These are phyloP conservation scores for Aspergillus floridensis DNA, from an alignment of 2,329 filamentous ascomycete species.

Conservation along the genomic window DNA sequence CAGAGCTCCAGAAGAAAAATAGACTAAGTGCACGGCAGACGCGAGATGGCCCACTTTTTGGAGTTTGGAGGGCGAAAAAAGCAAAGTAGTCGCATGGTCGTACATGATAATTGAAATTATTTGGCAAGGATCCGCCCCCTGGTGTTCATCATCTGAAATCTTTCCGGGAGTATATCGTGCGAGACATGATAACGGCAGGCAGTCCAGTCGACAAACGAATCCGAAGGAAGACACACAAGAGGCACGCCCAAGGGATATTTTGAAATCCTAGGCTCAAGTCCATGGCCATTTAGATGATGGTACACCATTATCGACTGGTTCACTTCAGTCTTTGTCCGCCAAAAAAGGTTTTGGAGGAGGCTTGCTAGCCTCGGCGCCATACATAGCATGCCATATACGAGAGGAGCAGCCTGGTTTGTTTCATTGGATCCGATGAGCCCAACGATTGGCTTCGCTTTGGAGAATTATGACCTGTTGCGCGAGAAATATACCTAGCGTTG, in stretches of 20 bases:
- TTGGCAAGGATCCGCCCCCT: conserved; percentile 12
- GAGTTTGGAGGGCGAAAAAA: conserved; percentile 8
- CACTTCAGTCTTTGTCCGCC: neutral
- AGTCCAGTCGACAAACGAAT: neutral
- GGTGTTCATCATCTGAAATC: conserved; percentile 1
- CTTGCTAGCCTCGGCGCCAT: neutral
- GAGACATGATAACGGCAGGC: neutral
- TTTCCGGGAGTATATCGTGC: conserved; percentile 5
- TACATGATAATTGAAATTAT: conserved; percentile 16
- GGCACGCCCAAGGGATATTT: neutral
- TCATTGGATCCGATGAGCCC: neutral
- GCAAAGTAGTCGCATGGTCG: conserved; percentile 10
- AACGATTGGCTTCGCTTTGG: conserved; percentile 4
- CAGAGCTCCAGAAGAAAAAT: conserved; percentile 9
- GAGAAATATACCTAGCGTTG: conserved; percentile 1
- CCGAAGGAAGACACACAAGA: neutral
- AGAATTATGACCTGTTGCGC: conserved; percentile 5
- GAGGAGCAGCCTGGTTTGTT: neutral
- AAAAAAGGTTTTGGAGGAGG: neutral
- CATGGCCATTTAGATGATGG: too few relatives aligned
- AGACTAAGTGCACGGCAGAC: conserved; percentile 18
- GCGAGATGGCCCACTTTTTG: conserved; percentile 17
- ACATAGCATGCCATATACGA: neutral
- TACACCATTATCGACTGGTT: neutral
- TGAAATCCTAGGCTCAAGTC: too few relatives aligned